Evolutionary conservation across 2,329 filamentous ascomycete genomes (phyloP), one percentile per base, ranked within the genome.

Genomic region (Falciphora oryzae): DNA sequence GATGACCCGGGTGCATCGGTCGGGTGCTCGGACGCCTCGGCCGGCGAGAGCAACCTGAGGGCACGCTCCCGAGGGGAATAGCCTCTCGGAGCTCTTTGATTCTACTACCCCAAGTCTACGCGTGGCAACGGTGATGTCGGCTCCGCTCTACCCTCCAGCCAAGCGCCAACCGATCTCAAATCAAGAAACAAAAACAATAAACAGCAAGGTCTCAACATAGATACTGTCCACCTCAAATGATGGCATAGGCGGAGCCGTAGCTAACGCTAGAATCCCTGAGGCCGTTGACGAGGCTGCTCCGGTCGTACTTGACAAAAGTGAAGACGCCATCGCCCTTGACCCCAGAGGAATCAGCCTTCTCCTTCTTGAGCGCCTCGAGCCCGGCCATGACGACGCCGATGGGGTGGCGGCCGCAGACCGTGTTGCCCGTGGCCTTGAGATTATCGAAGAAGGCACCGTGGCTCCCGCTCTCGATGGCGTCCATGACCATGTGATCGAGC

Each of bases 361-460:
- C 77, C 28, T 75, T 73, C 1, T 77, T 75, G 38, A 91, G 73
- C 61, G 81, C 78, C 77, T 97, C 93, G 66, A 98, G 76, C 0
- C 90, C 93, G 0, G 93, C 92, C 92, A 99, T 93, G 53, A 90
- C 85, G 4, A 98, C 89, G 0, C 95, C 93, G 70, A 99, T 98
- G 0, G 95, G 95, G 78, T 99, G 95, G 61, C 94, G 83, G 4
- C 95, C 95, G 72, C 95, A 99, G 0, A 99, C 92, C 0, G 95
- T 97, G 71, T 99, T 99, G 18, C 86, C 85, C 0, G 94, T 98
- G 50, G 85, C 78, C 63, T 81, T 77, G 27, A 99, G 76, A 57
- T 86, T 88, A 3, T 85, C 79, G 22, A 91, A 79, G 74, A 97
- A 98, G 0, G 76, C 78, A 28, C 84, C 79, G 71, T 96, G 90